A percentile compares a stretch with the other conserved stretches of the same genome.
Evolutionary conservation across 192 early-diverging fungal species (phyloP).

Genomic region (Globomyces pollinis-pini): DNA sequence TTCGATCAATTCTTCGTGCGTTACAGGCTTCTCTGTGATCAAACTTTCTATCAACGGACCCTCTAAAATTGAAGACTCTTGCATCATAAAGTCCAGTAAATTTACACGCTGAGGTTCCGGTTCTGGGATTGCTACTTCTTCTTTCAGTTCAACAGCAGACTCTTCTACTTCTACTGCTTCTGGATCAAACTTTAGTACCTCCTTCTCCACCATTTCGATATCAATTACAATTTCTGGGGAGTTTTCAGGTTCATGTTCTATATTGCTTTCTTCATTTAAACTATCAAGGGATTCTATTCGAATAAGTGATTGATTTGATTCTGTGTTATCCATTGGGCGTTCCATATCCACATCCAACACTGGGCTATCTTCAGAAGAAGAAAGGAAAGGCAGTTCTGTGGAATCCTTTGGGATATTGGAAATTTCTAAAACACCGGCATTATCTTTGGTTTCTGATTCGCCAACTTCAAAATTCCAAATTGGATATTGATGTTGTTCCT

Average conservation of each 20-base stretch:
- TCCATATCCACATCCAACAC: too few species aligned
- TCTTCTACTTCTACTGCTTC: slow-evolving; percentile 1
- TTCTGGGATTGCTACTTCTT: neutral
- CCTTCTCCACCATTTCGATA: neutral
- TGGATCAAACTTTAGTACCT: neutral
- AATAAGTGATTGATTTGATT: too few species aligned
- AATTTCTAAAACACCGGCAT: too few species aligned
- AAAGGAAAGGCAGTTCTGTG: too few species aligned
- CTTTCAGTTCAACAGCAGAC: neutral
- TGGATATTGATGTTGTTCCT: too few species aligned
- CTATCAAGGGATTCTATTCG: neutral
- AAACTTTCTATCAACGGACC: too few species aligned
- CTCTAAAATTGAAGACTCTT: neutral
- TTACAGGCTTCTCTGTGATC: neutral
- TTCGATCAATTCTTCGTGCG: neutral
- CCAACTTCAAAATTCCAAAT: too few species aligned
- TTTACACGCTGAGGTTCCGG: neutral
- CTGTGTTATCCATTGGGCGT: too few species aligned
- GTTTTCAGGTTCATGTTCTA: neutral
- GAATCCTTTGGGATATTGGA: too few species aligned
- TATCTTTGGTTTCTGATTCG: too few species aligned
- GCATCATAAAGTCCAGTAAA: slow-evolving; percentile 6
- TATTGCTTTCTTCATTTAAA: neutral
- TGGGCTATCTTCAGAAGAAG: too few species aligned
- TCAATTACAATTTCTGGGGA: neutral